Percentiles rank a stretch among this genome's conserved stretches.
Evolutionary conservation across 345 rosid genomes (phyloP).

Genomic region (Boechera divaricarpa): DNA sequence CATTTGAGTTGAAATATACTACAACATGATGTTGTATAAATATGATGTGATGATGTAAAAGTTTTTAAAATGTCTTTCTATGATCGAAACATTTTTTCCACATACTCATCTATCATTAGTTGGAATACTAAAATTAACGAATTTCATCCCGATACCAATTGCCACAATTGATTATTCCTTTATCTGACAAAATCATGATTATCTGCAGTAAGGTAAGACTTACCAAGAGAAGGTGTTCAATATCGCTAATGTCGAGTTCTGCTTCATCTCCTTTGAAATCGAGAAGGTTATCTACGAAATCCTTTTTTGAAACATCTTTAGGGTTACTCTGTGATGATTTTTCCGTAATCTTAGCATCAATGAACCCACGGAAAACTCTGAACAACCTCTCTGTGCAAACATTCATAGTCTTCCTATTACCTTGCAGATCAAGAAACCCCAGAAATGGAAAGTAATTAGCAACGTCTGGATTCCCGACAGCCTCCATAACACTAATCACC

Average conservation of each 20-base stretch:
- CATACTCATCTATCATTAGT: too few relatives aligned
- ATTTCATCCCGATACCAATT: not conserved
- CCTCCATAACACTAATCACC: conserved; percentile 44
- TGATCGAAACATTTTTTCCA: too few relatives aligned
- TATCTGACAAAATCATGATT: not conserved
- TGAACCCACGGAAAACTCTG: conserved; percentile 40
- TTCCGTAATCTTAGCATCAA: conserved; percentile 31
- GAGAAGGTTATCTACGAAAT: conserved; percentile 48
- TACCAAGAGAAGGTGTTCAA: conserved; percentile 49
- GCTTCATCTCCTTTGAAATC: conserved; percentile 38
- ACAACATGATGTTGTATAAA: too few relatives aligned
- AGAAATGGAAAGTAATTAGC: conserved; percentile 56
- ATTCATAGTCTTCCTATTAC: conserved; percentile 28
- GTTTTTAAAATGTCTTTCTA: not conserved
- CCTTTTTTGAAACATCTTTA: conserved; percentile 28
- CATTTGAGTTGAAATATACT: too few relatives aligned
- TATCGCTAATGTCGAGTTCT: conserved; percentile 29
- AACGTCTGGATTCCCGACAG: conserved; percentile 49
- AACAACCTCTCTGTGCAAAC: conserved; percentile 24
- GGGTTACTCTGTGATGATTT: not conserved
- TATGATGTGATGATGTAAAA: not conserved
- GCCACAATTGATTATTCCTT: not conserved
- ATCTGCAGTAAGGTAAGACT: conserved; percentile 12
- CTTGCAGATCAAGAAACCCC: conserved; percentile 54
- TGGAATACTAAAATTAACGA: too few relatives aligned